These are phyloP conservation scores for Neoconidiobolus thromboides DNA, from an alignment of 371 early-diverging fungal species.

Conservation along the genomic window DNA sequence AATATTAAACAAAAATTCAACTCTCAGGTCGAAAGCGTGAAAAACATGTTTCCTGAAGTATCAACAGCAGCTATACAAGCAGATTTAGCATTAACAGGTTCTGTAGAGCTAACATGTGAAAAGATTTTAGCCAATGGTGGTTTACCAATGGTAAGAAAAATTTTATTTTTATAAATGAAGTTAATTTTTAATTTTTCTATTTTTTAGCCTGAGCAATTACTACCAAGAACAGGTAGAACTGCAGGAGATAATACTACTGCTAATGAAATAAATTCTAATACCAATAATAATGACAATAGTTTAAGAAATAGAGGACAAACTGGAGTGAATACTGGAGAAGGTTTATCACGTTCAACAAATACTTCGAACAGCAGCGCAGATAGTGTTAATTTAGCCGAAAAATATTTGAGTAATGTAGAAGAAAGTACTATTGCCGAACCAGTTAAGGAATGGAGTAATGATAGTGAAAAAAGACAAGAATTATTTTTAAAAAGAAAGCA, in stretches of 20 bases:
- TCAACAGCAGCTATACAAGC: constrained; percentile 61
- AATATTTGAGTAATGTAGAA: constrained; percentile 24
- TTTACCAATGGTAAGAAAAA: constrained; percentile 35
- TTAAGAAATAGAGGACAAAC: constrained; percentile 7
- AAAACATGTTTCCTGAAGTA: constrained; percentile 72
- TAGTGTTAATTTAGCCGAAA: constrained; percentile 19
- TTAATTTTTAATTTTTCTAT: background rate
- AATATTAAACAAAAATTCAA: background rate
- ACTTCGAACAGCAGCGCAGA: constrained; percentile 11
- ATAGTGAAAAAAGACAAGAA: constrained; percentile 50
- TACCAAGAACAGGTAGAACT: constrained; percentile 1
- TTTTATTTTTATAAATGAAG: background rate
- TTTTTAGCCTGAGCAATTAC: background rate
- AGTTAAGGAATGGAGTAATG: constrained; percentile 56
- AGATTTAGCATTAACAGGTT: constrained; percentile 70
- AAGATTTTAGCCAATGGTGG: constrained; percentile 62
- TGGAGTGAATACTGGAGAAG: too few relatives aligned
- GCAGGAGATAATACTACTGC: constrained; percentile 12
- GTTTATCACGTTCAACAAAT: constrained; percentile 9
- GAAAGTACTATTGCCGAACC: constrained; percentile 26
- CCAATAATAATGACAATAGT: constrained; percentile 8
- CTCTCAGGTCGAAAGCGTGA: constrained; percentile 44
- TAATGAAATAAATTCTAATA: constrained; percentile 10
- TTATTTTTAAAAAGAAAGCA: constrained; percentile 63
- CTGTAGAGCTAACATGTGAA: constrained; percentile 70